Base-by-base conservation (phyloP, 2,329 filamentous ascomycete species). In the Samsoniella hepiali region DNA sequence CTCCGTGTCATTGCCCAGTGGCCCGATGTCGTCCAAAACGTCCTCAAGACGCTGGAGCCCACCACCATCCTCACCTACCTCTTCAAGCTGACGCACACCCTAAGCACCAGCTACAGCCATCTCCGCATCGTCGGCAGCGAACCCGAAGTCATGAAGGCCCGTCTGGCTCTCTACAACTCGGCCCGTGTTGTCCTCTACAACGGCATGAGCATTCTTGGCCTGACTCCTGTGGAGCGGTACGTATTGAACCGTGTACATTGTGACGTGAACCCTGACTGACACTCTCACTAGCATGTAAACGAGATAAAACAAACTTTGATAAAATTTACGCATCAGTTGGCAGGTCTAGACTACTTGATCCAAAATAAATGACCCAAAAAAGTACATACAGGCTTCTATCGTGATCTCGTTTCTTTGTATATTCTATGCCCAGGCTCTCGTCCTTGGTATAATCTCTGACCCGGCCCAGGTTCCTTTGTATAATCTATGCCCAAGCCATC, bases 1-100 rank as follows among this genome's bases (percentile, higher is more conserved):
- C 82, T 92, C 67, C 86, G 93, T 38, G 82, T 90, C 53, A 82
- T 96, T n/a, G 84, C 88, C 9, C 90, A 93, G 72, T 96, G 91
- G 84, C 93, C 93, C 2, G 92, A 96, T 70, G 90, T 92, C 5
- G 87, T 96, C 64, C 81, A 89, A 72, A 94, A 94, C 76, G 93
- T 92, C 0, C 81, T 95, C 69, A 91, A 91, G 81, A 96, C 91
- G 0, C 83, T 93, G 29, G 93, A 96, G 76, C 91, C 91, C 27
- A 83, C 81, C 11, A 79, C 77, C 8, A 74, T 76, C 63, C 73
- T 79, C 67, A 78, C 76, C 34, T 92, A 94, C 74, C 81, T 95
- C 51, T 95, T 94, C 82, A 91, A 91, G 83, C 90, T 96, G 88
- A 91, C 90, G 3, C 91, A 96, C 76, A 81, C 86, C 32, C 77